Percentiles rank a stretch among this genome's conserved stretches.
phyloP scores from a whole-genome alignment of 495 filamentous ascomycete species.

The Cetradonia linearis region DNA sequence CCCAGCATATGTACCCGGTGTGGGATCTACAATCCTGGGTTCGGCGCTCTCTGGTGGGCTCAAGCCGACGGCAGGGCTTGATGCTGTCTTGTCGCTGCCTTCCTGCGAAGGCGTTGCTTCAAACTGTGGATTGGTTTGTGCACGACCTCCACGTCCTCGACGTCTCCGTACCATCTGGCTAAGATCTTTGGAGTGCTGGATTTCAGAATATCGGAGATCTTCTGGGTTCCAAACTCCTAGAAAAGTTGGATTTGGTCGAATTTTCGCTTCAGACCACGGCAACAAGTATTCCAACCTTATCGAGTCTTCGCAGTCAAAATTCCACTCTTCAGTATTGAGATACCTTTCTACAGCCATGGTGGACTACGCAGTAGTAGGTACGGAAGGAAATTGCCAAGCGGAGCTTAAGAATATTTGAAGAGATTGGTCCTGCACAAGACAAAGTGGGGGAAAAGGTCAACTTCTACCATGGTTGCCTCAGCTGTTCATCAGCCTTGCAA shows the following conservation, averaged over 20 bases:
- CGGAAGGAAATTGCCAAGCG: neutral
- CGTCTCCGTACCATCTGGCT: slow-evolving; percentile 5
- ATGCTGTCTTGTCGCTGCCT: neutral
- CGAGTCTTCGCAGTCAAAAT: neutral
- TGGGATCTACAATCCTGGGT: neutral
- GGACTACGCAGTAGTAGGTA: neutral
- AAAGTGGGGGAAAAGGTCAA: neutral
- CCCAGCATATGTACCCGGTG: neutral
- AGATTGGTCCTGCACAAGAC: neutral
- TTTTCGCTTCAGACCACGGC: neutral
- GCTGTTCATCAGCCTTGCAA: slow-evolving; percentile 2
- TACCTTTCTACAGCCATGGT: slow-evolving; percentile 6
- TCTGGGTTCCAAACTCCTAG: neutral
- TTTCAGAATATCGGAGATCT: neutral
- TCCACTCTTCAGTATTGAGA: neutral
- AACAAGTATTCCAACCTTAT: neutral
- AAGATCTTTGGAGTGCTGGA: neutral
- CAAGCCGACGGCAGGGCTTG: neutral
- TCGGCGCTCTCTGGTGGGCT: neutral
- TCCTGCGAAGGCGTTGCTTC: neutral
- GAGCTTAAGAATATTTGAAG: slow-evolving; percentile 4
- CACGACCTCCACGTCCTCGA: neutral
- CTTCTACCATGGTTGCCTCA: neutral
- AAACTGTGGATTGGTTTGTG: neutral
- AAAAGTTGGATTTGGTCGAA: neutral